phyloP scores from a whole-genome alignment of 1,284 basidiomycete genomes.

The Somion occarium region DNA sequence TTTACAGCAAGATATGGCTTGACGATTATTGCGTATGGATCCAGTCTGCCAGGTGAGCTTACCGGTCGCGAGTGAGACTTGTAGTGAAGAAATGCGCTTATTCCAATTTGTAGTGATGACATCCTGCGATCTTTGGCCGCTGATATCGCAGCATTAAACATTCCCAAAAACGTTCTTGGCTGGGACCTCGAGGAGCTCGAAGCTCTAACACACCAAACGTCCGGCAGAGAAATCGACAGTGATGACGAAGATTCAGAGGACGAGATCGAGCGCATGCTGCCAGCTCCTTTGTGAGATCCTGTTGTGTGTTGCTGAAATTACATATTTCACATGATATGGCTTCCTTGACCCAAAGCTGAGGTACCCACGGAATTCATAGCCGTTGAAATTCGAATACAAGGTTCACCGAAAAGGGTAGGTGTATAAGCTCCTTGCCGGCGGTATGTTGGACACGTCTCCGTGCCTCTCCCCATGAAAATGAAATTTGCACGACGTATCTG shows the following conservation, averaged over 20 bases:
- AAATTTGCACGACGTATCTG: background rate
- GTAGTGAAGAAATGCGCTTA: slow-evolving; percentile 4
- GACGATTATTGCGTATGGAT: slow-evolving; percentile 78
- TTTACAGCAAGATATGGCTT: slow-evolving; percentile 79
- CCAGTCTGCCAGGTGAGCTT: slow-evolving; percentile 54
- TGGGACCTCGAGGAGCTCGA: slow-evolving; percentile 71
- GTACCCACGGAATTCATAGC: background rate
- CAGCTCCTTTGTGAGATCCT: slow-evolving; percentile 18
- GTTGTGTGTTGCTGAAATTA: background rate
- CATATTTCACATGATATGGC: background rate
- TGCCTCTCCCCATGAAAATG: background rate
- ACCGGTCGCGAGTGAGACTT: slow-evolving; percentile 8
- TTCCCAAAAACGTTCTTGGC: slow-evolving; percentile 54
- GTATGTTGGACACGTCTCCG: background rate
- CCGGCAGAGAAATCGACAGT: slow-evolving; percentile 27
- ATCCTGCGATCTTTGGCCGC: slow-evolving; percentile 41
- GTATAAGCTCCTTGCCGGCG: background rate
- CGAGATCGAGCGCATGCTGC: slow-evolving; percentile 32
- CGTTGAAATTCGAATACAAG: background rate
- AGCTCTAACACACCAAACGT: slow-evolving; percentile 37
- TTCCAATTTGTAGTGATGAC: slow-evolving; percentile 66
- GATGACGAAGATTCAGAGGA: slow-evolving; percentile 33
- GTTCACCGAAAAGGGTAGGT: background rate
- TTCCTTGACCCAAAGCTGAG: background rate
- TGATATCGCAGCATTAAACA: slow-evolving; percentile 32